These are phyloP conservation scores for Trypanosoma caninum DNA, from an alignment of 208 protist genomes.

Conservation along the genomic window DNA sequence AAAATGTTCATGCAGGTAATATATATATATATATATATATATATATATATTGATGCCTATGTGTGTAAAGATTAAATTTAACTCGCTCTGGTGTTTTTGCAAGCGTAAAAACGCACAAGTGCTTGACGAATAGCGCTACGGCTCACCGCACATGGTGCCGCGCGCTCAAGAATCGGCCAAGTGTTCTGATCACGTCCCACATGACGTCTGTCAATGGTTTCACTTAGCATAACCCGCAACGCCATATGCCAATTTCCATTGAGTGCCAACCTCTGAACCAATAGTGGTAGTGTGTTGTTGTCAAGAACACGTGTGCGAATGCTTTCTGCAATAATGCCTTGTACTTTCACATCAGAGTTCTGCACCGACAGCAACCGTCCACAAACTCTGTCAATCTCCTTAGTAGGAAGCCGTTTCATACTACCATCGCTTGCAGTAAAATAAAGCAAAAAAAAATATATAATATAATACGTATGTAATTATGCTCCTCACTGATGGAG, in stretches of 20 bases:
- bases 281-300: constrained; percentile 60
- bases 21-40: not conserved
- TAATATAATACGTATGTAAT: no score
- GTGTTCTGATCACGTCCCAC: constrained; percentile 51
- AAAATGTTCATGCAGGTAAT: no score
- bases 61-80: no score
- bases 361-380: constrained; percentile 34
- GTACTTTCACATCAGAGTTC: constrained; percentile 28
- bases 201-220: constrained; percentile 39
- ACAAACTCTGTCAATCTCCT: constrained; percentile 48
- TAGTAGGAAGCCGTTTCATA: constrained; percentile 43
- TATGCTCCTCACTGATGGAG: not conserved
- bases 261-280: constrained; percentile 55
- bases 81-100: no score
- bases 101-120: constrained; percentile 26
- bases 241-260: constrained; percentile 56
- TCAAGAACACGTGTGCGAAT: constrained; percentile 63
- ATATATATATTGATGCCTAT: constrained; percentile 1
- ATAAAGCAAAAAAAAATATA: constrained; percentile 18
- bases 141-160: constrained; percentile 36
- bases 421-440: not conserved
- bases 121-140: constrained; percentile 29
- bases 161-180: constrained; percentile 62
- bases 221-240: constrained; percentile 47
- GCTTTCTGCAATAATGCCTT: constrained; percentile 38